Conservation (phyloP, 2,329 filamentous ascomycete genomes). For the Fonsecaea nubica region DNA sequence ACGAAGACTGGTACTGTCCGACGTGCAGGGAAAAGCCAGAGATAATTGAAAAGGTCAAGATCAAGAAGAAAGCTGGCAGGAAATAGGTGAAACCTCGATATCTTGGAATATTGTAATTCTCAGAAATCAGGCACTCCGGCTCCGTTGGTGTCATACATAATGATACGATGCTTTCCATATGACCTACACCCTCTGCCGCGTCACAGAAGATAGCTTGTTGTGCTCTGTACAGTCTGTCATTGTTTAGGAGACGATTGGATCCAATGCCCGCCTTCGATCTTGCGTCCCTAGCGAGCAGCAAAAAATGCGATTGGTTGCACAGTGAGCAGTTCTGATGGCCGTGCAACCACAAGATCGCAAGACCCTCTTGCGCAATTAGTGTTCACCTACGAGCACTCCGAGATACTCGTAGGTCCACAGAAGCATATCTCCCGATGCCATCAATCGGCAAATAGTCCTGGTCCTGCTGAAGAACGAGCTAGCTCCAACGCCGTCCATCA, state of each 20-base stretch:
- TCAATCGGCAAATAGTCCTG: neutral
- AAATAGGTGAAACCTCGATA: constrained; percentile 23
- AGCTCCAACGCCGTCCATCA: neutral
- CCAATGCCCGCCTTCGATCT: neutral
- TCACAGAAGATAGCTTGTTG: neutral
- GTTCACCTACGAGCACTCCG: neutral
- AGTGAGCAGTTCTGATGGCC: neutral
- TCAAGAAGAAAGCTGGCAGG: constrained; percentile 33
- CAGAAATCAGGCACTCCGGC: neutral
- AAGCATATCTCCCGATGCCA: neutral
- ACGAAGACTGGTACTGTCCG: constrained; percentile 64
- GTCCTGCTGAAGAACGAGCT: constrained; percentile 18
- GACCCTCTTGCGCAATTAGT: neutral
- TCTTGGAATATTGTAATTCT: neutral
- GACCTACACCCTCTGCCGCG: neutral
- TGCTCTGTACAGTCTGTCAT: neutral
- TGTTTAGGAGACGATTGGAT: neutral
- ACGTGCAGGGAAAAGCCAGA: constrained; percentile 54
- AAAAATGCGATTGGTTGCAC: constrained; percentile 9
- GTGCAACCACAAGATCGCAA: constrained; percentile 4
- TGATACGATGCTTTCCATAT: neutral
- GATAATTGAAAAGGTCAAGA: constrained; percentile 45
- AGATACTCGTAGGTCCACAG: neutral
- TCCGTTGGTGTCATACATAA: neutral
- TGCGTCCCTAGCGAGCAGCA: neutral